Evolutionary conservation across 768 basidiomycete species (phyloP).

Genomic region (Xerocomus potaroensis): DNA sequence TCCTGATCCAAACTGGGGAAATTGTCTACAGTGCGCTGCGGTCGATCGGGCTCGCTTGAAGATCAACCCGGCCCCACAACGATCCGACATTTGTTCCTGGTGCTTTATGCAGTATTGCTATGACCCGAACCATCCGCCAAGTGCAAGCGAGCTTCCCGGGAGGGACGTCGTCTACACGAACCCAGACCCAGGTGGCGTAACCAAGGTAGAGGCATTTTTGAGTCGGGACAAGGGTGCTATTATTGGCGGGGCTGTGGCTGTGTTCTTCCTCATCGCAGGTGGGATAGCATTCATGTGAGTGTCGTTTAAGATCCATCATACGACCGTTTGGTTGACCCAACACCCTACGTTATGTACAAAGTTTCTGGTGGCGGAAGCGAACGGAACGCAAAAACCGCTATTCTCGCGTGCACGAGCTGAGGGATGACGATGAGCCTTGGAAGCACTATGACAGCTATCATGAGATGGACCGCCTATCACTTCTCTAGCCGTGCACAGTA

Average conservation of each 20-base stretch:
- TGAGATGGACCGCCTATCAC: conserved; percentile 11
- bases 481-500: background rate
- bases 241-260: conserved; percentile 44
- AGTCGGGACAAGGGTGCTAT: conserved; percentile 41
- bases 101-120: conserved; percentile 63
- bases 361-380: conserved; percentile 30
- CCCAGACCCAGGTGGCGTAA: conserved; percentile 52
- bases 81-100: conserved; percentile 48
- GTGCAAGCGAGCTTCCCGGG: conserved; percentile 35
- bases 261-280: conserved; percentile 37
- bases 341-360: too few relatives aligned
- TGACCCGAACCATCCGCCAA: conserved; percentile 57
- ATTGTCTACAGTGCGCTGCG: conserved; percentile 59
- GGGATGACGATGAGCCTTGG: conserved; percentile 31
- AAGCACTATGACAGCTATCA: conserved; percentile 19
- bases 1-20: conserved; percentile 51
- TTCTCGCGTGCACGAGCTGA: conserved; percentile 23
- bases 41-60: conserved; percentile 52
- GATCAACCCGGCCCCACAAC: conserved; percentile 28
- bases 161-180: conserved; percentile 45
- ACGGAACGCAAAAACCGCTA: conserved; percentile 18
- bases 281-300: conserved; percentile 36
- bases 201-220: conserved; percentile 42
- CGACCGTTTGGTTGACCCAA: background rate
- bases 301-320: background rate